These are phyloP conservation scores for Auricularia sp. DNA, from an alignment of 768 basidiomycete genomes.

Conservation along the genomic window DNA sequence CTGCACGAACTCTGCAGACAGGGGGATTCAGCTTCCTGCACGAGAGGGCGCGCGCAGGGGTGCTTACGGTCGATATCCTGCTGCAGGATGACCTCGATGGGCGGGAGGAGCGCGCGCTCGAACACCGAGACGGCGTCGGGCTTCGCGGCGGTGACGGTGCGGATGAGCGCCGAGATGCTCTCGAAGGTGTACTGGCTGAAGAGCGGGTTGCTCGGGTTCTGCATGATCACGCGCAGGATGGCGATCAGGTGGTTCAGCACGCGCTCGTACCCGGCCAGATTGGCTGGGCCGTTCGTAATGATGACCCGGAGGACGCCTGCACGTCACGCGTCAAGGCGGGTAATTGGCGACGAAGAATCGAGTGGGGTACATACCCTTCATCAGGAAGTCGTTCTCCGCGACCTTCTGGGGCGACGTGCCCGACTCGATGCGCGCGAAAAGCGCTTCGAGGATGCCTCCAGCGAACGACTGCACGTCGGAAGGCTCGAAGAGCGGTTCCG, in stretches of 20 bases:
- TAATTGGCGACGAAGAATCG: neutral
- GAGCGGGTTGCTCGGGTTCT: conserved; percentile 94
- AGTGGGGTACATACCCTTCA: conserved; percentile 65
- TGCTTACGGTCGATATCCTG: conserved; percentile 85
- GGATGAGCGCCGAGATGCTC: conserved; percentile 85
- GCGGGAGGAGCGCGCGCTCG: conserved; percentile 73
- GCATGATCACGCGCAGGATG: conserved; percentile 81
- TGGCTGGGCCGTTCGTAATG: conserved; percentile 71
- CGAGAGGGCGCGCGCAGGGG: no score
- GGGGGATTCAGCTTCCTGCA: no score
- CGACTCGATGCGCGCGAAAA: conserved; percentile 71
- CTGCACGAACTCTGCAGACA: conserved; percentile 76
- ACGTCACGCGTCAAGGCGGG: neutral
- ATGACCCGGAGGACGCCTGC: conserved; percentile 92
- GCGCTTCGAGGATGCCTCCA: conserved; percentile 54
- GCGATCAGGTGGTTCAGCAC: conserved; percentile 64
- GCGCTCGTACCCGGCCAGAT: conserved; percentile 57
- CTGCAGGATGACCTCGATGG: conserved; percentile 79
- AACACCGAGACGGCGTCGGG: conserved; percentile 61
- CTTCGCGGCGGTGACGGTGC: conserved; percentile 71
- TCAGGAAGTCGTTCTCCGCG: conserved; percentile 94
- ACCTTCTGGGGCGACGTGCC: conserved; percentile 81
- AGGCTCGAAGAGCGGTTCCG: neutral
- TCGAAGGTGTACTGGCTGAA: conserved; percentile 99
- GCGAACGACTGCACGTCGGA: conserved; percentile 78